Evolutionary conservation across 768 basidiomycete species (phyloP), one percentile per base, ranked within the genome.

Genomic region (Tephrocybe rancida): DNA sequence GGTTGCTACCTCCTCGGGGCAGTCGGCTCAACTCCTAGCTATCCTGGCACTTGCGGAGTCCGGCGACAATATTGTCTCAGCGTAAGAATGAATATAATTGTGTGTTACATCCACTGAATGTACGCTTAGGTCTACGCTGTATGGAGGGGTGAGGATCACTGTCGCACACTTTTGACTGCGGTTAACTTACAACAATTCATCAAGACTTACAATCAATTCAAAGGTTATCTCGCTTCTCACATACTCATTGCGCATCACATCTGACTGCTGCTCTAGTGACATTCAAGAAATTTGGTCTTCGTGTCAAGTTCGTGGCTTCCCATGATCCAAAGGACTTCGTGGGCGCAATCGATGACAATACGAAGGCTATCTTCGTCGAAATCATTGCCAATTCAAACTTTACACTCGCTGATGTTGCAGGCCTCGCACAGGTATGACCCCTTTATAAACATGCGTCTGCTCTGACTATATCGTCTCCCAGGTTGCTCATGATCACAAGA

Each of bases 41-140:
- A 61, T 86, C 88, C 67, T 74, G 89, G 65, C 76, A 87, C 1
- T 90, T 39, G 83, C 86, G 0, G 69, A 76, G 3, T 63, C 77
- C 10, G 90, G 91, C 0, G 90, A 92, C 62, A 93, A 92, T 66
- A 88, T 92, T 51, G 84, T 92, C 5, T 82, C 86, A 1, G 80
- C 85, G 83, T 86, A 55, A 66, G 83, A 18, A 6, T 11, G 5
- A 37, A 14, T 29, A 10, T n/a, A 13, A 10, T 18, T 27, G 6
- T 16, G 18, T 41, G 1, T 24, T 29, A 30, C 19, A 11, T 8
- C 18, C 5, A 3, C 21, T 50, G 14, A 41, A 19, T 8, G 3
- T 26, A 30, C 3, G 32, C 16, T 16, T n/a, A 50, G 39, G 8
- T 41, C 39, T 7, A 41, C 39, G 3, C 39, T 50, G 21, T 50